Evolutionary conservation across 768 basidiomycete genomes (phyloP), one percentile per base, ranked within the genome.

Genomic region (Cubamyces lactineus): DNA sequence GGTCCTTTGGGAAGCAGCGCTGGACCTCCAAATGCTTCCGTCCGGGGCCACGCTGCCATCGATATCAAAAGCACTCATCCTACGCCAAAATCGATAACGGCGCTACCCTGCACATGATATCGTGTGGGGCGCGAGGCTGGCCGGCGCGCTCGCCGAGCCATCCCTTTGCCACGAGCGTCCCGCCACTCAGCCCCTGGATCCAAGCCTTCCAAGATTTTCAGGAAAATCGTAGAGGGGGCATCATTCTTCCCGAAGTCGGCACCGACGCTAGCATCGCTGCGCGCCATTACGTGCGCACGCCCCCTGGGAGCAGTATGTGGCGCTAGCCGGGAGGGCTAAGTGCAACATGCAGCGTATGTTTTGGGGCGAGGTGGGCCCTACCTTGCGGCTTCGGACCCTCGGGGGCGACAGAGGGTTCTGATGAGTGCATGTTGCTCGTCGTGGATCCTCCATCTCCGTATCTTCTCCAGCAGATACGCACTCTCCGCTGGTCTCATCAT

Each of bases 21-120:
- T 13, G 9, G 30, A 17, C 11, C 42, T 1, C 13, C 26, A 24
- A 24, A 34, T 28, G 42, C 53, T 45, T 55, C 42, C 28, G 42
- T 11, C 24, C 28, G 5, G n/a, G n/a, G 23, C 17, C 6, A 21
- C 8, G 28, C 26, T 2, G 28, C 53, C 53, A 55, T 55, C 53
- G 43, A 55, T 46, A 30, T 19, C 41, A 34, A 15, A 3, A 34
- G 42, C 40, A 51, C 57, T 59, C 57, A 34, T 50, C 49, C 57
- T 50, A 59, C 45, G 58, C 50, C 23, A n/a, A 21, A 46, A 55
- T 55, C 49, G 58, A 59, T 59, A 59, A 45, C 12, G 38, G 21
- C 39, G n/a, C 17, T 26, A 34, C 6, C 34, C 34, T 17, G 48
- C 49, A 39, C 26, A 50, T 42, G 57, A 49, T 41, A 49, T 16